phyloP scores from a whole-genome alignment of 2,329 filamentous ascomycete genomes.

The Tympanopsis confertula region DNA sequence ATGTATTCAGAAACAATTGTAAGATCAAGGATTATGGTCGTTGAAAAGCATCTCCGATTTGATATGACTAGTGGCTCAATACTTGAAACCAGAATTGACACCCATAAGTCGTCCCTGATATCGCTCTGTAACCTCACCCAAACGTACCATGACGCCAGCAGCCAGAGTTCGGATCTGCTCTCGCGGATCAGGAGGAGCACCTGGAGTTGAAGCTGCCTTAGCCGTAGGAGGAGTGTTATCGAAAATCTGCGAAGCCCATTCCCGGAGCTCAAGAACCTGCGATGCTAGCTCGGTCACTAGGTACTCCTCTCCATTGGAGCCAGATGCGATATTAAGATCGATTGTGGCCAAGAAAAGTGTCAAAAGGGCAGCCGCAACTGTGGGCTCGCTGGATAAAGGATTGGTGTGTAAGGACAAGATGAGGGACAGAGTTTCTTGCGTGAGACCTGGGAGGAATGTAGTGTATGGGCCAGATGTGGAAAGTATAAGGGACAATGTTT shows the following conservation, averaged over 20 bases:
- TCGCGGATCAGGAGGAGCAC: slow-evolving; percentile 33
- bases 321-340: not conserved
- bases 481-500: slow-evolving; percentile 73
- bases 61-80: not conserved
- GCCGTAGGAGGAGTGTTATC: not conserved
- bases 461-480: slow-evolving; percentile 75
- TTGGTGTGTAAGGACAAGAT: slow-evolving; percentile 63
- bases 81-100: not conserved
- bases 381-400: slow-evolving; percentile 44
- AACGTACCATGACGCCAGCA: slow-evolving; percentile 65
- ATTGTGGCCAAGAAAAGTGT: not conserved
- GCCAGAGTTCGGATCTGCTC: slow-evolving; percentile 71
- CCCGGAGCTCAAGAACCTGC: slow-evolving; percentile 9
- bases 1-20: too few relatives aligned
- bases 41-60: not conserved
- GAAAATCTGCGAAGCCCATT: slow-evolving; percentile 38
- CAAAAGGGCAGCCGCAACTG: not conserved
- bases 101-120: slow-evolving; percentile 71
- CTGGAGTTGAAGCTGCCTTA: not conserved
- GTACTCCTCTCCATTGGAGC: not conserved
- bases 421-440: slow-evolving; percentile 64
- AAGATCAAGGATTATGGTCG: not conserved
- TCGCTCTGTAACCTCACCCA: slow-evolving; percentile 71
- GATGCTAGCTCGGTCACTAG: not conserved
- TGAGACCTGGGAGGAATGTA: slow-evolving; percentile 66